Evolutionary conservation across 345 rosid species (phyloP).

Genomic region (Citrus reticulata): DNA sequence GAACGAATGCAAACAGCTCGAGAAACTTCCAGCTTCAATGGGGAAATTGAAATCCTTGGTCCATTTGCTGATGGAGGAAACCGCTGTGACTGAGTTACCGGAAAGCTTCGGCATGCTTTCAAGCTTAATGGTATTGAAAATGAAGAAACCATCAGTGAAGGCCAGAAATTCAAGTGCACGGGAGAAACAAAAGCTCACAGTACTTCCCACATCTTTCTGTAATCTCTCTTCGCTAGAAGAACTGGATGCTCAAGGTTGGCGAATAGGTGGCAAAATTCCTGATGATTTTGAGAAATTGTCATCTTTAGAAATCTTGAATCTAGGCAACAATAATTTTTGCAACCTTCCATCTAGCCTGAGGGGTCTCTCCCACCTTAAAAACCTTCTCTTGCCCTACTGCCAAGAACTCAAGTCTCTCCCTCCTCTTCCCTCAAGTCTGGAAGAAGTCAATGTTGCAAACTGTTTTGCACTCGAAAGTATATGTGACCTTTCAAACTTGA

Average conservation of each 20-base stretch:
- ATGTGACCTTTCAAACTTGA: conserved; percentile 32
- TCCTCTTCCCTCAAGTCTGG: conserved; percentile 44
- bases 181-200: not conserved
- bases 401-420: conserved; percentile 39
- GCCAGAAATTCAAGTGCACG: not conserved
- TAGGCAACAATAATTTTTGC: conserved; percentile 37
- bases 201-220: conserved; percentile 35
- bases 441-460: conserved; percentile 28
- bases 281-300: conserved; percentile 48
- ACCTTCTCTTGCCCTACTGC: conserved; percentile 31
- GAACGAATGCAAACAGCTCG: conserved; percentile 29
- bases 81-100: conserved; percentile 40
- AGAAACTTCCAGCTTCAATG: conserved; percentile 42
- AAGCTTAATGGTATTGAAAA: conserved; percentile 30
- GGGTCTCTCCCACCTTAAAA: conserved; percentile 37
- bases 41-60: conserved; percentile 36
- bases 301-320: conserved; percentile 25
- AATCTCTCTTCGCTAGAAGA: conserved; percentile 34
- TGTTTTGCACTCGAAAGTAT: conserved; percentile 35
- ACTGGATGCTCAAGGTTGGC: conserved; percentile 45
- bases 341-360: conserved; percentile 46
- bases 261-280: conserved; percentile 38
- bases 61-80: conserved; percentile 34
- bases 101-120: conserved; percentile 44
- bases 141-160: conserved; percentile 29